Evolutionary conservation across 75 land plant genomes (phyloP).

Genomic region (Cryptomeria japonica): DNA sequence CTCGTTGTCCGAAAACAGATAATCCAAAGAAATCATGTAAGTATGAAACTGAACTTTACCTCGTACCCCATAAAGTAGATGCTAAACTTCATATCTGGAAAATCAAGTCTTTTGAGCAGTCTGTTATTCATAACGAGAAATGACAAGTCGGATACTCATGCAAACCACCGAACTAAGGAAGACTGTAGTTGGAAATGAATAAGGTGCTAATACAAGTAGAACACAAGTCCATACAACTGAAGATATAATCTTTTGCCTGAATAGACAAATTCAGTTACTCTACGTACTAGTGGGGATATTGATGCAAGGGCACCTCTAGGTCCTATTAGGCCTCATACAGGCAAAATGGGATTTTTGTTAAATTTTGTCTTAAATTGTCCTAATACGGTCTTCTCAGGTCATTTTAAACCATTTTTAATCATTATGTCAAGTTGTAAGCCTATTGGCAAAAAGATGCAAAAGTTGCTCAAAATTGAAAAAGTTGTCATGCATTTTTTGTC

Average conservation of each 20-base stretch:
- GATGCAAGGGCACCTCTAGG: too few relatives aligned
- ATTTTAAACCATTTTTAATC: too few relatives aligned
- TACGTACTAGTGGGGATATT: not conserved
- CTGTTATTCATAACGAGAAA: constrained; percentile 27
- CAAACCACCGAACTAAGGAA: not conserved
- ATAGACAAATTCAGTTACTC: not conserved
- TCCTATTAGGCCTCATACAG: too few relatives aligned
- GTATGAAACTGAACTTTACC: constrained; percentile 32
- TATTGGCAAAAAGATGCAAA: too few relatives aligned
- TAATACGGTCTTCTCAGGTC: too few relatives aligned
- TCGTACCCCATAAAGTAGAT: constrained; percentile 96
- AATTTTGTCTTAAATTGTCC: too few relatives aligned
- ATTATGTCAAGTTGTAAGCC: too few relatives aligned
- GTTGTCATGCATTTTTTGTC: too few relatives aligned
- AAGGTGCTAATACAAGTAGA: not conserved
- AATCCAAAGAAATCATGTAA: not conserved
- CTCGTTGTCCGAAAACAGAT: not conserved
- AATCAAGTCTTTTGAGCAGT: constrained; percentile 86
- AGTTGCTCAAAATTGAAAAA: too few relatives aligned
- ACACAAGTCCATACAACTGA: not conserved
- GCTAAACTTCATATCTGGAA: constrained; percentile 87
- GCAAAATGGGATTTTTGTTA: too few relatives aligned
- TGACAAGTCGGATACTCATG: constrained; percentile 3
- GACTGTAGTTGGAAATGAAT: not conserved
- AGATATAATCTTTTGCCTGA: not conserved